Conservation (phyloP, 495 filamentous ascomycete species). For the Aspergillus bridgeri region DNA sequence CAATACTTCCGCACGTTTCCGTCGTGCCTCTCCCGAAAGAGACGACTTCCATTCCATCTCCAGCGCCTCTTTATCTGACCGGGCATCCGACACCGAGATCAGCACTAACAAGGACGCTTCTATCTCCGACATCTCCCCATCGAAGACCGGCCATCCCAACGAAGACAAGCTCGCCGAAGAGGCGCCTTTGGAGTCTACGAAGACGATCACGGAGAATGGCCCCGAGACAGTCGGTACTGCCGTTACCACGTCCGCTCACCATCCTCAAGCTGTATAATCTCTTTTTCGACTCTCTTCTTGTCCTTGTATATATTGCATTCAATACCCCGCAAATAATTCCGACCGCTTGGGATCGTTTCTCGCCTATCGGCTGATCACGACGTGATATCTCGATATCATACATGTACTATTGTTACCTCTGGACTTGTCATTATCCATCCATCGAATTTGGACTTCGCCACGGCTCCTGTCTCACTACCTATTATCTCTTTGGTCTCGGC, state of each 20-base stretch:
- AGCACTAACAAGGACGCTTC: slow-evolving; percentile 7
- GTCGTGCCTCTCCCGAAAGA: slow-evolving; percentile 23
- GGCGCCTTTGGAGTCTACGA: not conserved
- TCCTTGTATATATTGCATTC: not conserved
- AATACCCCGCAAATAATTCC: not conserved
- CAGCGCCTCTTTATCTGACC: slow-evolving; percentile 13
- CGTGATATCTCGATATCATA: not conserved
- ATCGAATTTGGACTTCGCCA: not conserved
- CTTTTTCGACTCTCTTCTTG: not conserved
- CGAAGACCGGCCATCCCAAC: not conserved
- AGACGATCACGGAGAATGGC: slow-evolving; percentile 7
- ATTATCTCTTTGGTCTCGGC: not conserved
- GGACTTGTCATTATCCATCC: not conserved
- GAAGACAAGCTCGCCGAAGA: not conserved
- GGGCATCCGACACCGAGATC: slow-evolving; percentile 11
- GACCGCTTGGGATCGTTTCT: not conserved
- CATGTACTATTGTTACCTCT: not conserved
- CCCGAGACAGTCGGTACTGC: not conserved
- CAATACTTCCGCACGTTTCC: slow-evolving; percentile 14
- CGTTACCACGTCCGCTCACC: not conserved
- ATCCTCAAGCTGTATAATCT: not conserved
- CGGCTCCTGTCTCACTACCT: not conserved
- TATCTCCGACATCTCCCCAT: not conserved
- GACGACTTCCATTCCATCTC: slow-evolving; percentile 51
- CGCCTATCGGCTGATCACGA: too few relatives aligned